Percentiles rank a stretch among this genome's conserved stretches.
phyloP scores from a whole-genome alignment of 495 filamentous ascomycete species.

The Bathelium albidoporum region DNA sequence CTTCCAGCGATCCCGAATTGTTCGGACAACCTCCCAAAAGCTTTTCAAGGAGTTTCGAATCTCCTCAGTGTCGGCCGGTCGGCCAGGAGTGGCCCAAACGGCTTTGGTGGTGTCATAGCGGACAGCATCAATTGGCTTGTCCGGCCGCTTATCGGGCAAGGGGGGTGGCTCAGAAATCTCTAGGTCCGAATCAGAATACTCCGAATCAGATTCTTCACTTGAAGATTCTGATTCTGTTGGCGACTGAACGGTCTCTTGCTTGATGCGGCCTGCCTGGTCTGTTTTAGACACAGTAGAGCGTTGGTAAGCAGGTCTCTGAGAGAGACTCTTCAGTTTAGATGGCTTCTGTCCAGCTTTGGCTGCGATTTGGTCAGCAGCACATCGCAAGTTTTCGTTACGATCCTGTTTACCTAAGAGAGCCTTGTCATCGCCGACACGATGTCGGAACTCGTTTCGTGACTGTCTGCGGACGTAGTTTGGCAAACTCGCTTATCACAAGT shows the following conservation, averaged over 20 bases:
- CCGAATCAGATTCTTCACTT: conserved; percentile 31
- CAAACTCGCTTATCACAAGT: conserved; percentile 25
- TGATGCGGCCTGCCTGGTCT: conserved; percentile 5
- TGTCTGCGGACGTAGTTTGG: conserved; percentile 33
- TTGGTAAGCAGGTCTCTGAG: neutral
- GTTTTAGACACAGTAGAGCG: neutral
- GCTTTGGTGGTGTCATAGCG: conserved; percentile 55
- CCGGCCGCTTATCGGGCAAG: conserved; percentile 41
- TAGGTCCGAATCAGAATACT: conserved; percentile 41
- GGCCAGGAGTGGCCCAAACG: conserved; percentile 52
- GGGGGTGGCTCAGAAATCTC: conserved; percentile 44
- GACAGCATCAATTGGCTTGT: conserved; percentile 43
- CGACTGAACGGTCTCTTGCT: conserved; percentile 11
- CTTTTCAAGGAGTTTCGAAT: conserved; percentile 43
- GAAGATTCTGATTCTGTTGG: conserved; percentile 25
- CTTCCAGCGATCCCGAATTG: conserved; percentile 53
- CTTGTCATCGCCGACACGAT: conserved; percentile 23
- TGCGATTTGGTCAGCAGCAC: neutral
- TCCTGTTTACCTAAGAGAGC: conserved; percentile 19
- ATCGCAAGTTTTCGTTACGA: neutral
- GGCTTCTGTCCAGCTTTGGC: conserved; percentile 15
- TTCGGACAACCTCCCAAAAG: conserved; percentile 53
- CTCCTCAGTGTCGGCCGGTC: conserved; percentile 34
- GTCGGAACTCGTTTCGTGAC: conserved; percentile 36
- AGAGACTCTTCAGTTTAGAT: conserved; percentile 9